phyloP scores from a whole-genome alignment of 2,329 filamentous ascomycete species.

The Byssoonygena ceratinophila region DNA sequence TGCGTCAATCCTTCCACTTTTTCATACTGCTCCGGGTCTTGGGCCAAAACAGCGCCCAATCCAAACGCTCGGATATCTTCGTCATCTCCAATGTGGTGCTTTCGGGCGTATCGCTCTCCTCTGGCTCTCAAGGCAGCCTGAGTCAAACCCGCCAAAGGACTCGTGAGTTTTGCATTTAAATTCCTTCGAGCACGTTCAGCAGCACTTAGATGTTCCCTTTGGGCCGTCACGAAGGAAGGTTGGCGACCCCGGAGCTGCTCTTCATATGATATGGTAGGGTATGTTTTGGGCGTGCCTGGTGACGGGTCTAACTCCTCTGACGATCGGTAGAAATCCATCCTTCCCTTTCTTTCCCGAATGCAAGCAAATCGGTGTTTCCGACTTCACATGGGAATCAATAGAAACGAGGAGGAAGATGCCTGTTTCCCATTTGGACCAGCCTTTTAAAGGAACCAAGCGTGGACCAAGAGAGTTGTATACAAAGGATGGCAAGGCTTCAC shows the following conservation, averaged over 20 bases:
- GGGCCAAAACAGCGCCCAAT: conserved; percentile 50
- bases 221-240: conserved; percentile 12
- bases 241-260: conserved; percentile 9
- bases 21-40: conserved; percentile 43
- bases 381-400: background rate
- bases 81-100: conserved; percentile 45
- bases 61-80: conserved; percentile 51
- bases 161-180: conserved; percentile 43
- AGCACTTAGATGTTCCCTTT: conserved; percentile 22
- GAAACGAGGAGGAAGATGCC: background rate
- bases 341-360: background rate
- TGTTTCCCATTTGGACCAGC: background rate
- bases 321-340: conserved; percentile 13
- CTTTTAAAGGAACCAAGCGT: background rate
- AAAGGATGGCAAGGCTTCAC: background rate
- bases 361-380: background rate
- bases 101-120: conserved; percentile 49
- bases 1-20: conserved; percentile 45
- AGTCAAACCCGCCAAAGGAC: conserved; percentile 42
- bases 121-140: conserved; percentile 44
- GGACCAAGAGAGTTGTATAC: background rate
- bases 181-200: conserved; percentile 34
- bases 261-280: conserved; percentile 7
- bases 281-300: conserved; percentile 5
- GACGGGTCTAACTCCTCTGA: conserved; percentile 15